Evolutionary conservation across 495 filamentous ascomycete genomes (phyloP).

Genomic region (Aspergillus asperescens): DNA sequence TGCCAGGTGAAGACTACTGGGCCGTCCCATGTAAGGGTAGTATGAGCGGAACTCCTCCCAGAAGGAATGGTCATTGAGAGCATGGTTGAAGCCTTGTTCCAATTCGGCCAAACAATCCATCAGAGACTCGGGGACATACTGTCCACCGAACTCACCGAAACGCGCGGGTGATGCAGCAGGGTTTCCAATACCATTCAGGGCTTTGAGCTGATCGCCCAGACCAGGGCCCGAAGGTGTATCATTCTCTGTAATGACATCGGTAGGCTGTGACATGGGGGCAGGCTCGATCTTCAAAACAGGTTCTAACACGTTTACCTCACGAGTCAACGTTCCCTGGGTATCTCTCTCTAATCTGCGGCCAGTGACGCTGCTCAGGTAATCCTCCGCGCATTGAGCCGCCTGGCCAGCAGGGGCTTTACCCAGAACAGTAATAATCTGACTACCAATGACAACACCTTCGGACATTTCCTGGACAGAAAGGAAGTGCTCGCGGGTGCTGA

Average conservation of each 20-base stretch:
- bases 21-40: constrained; percentile 96
- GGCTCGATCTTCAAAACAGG: constrained; percentile 53
- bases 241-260: constrained; percentile 54
- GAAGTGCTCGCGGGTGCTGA: constrained; percentile 94
- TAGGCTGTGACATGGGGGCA: constrained; percentile 31
- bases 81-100: constrained; percentile 82
- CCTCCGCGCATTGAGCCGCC: constrained; percentile 68
- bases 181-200: constrained; percentile 55
- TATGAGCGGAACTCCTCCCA: constrained; percentile 97
- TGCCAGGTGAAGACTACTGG: constrained; percentile 84
- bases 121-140: constrained; percentile 95
- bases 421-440: constrained; percentile 80
- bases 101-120: constrained; percentile 95
- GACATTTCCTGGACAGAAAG: constrained; percentile 73
- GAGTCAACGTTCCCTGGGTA: constrained; percentile 28
- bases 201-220: constrained; percentile 66
- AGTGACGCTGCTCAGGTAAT: constrained; percentile 78
- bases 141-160: constrained; percentile 97
- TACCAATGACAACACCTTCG: constrained; percentile 97
- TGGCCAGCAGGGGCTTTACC: constrained; percentile 64
- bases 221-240: constrained; percentile 56
- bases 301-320: constrained; percentile 46
- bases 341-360: constrained; percentile 51
- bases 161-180: constrained; percentile 62
- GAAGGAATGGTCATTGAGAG: constrained; percentile 80